phyloP scores from a whole-genome alignment of 225 moss, liverwort and hornwort genomes.

The Physcomitrium patens region DNA sequence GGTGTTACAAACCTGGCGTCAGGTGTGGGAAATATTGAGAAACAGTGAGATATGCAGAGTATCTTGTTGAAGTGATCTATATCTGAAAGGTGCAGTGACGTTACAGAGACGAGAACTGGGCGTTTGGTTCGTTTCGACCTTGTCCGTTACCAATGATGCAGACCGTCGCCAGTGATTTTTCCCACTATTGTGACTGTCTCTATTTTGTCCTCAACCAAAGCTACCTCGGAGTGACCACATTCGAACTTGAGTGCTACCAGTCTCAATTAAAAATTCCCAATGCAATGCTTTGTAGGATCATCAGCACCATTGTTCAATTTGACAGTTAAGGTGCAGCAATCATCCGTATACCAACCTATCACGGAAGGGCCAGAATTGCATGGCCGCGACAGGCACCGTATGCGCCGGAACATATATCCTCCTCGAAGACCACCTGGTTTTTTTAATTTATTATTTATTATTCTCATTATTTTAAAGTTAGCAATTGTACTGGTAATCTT shows the following conservation, averaged over 20 bases:
- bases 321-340: neutral
- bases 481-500: too few species aligned
- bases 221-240: slow-evolving; percentile 35
- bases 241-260: slow-evolving; percentile 5
- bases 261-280: neutral
- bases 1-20: too few species aligned
- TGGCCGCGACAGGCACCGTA: too few species aligned
- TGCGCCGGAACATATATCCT: too few species aligned
- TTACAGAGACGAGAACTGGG: slow-evolving; percentile 45
- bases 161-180: slow-evolving; percentile 31
- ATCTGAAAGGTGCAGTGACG: slow-evolving; percentile 38
- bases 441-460: too few species aligned
- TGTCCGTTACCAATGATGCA: slow-evolving; percentile 36
- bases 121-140: slow-evolving; percentile 35
- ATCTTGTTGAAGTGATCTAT: neutral
- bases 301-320: neutral
- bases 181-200: slow-evolving; percentile 31
- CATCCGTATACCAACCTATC: neutral
- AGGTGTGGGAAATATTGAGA: too few species aligned
- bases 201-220: slow-evolving; percentile 46
- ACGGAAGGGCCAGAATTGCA: neutral
- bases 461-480: too few species aligned
- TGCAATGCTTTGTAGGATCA: neutral
- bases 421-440: too few species aligned
- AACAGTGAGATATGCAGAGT: neutral